Evolutionary conservation across 2,329 filamentous ascomycete species (phyloP), one percentile per base, ranked within the genome.

Genomic region (Aspergillus sp.): DNA sequence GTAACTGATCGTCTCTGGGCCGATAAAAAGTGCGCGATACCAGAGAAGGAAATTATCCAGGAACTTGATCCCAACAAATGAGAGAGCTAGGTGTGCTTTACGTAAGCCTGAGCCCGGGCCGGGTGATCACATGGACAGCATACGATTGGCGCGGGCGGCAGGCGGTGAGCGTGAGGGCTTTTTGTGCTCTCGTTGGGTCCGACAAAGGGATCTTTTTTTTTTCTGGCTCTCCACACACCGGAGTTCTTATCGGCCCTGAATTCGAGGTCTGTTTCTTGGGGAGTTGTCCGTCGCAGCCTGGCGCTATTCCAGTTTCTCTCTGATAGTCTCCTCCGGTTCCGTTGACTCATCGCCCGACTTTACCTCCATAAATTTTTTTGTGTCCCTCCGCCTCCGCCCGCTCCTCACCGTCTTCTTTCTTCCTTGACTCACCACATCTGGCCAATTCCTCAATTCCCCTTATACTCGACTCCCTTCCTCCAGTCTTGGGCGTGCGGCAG

Each of bases 291-390:
- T 55, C 54, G 27, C 35, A 9, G 31, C 45, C 21, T 58, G 43
- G 50, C 56, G 47, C 52, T 61, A 62, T 64, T 56, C 60, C 56
- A 46, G 57, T 52, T 62, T 57, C 43, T 57, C 56, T 57, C 51
- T 57, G 58, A 55, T 55, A 50, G 44, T 52, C 50, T 53, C 44
- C 47, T 47, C 49, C 23, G 37, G 37, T 45, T 44, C 56, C 56
- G 47, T 58, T 70, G 68, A 71, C 66, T 71, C 68, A 71, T 69
- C 63, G 56, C 52, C 56, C 57, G 45, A 55, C 45, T 54, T 54
- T 35, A 19, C 47, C 54, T 50, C 49, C 48, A 52, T 48, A 50
- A 49, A 54, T 59, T 58, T 59, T 58, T 61, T 59, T 61, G 48
- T 45, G 47, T 56, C 56, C 51, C 52, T 55, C 52, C 44, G 44